These are phyloP conservation scores for Hypoxylon sp. DNA, from an alignment of 2,329 filamentous ascomycete genomes.

Conservation along the genomic window DNA sequence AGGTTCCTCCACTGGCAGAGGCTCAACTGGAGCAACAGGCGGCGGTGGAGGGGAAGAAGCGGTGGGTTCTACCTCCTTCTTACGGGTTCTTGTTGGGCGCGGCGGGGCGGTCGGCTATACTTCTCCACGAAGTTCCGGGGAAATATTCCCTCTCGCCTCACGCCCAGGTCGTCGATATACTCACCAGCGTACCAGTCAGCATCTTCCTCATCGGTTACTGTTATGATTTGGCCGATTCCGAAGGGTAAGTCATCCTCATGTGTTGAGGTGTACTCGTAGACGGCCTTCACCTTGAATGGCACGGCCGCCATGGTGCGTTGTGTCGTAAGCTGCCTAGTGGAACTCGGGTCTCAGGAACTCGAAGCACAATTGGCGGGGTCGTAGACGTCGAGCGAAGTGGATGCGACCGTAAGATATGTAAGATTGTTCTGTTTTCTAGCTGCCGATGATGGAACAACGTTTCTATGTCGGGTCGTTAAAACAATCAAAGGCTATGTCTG, in stretches of 20 bases:
- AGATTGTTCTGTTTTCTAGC: constrained; percentile 10
- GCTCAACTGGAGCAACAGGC: constrained; percentile 49
- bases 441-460: constrained; percentile 7
- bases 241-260: constrained; percentile 98
- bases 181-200: constrained; percentile 94
- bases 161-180: constrained; percentile 82
- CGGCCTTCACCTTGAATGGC: constrained; percentile 93
- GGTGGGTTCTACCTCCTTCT: constrained; percentile 69
- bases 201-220: constrained; percentile 92
- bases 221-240: constrained; percentile 87
- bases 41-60: constrained; percentile 57
- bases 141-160: constrained; percentile 87
- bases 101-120: constrained; percentile 91
- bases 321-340: constrained; percentile 43
- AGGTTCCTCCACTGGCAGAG: constrained; percentile 46
- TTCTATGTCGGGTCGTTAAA: constrained; percentile 25
- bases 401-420: constrained; percentile 49
- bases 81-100: constrained; percentile 82
- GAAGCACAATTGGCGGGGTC: constrained; percentile 43
- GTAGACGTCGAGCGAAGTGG: constrained; percentile 46
- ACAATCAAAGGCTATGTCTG: constrained; percentile 21
- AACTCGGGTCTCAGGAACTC: constrained; percentile 37
- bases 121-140: constrained; percentile 98
- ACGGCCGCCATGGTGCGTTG: constrained; percentile 74
- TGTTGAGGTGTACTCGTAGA: constrained; percentile 93